Evolutionary conservation across 2,329 filamentous ascomycete species (phyloP).

Genomic region (Microcyclospora tardicrescens): DNA sequence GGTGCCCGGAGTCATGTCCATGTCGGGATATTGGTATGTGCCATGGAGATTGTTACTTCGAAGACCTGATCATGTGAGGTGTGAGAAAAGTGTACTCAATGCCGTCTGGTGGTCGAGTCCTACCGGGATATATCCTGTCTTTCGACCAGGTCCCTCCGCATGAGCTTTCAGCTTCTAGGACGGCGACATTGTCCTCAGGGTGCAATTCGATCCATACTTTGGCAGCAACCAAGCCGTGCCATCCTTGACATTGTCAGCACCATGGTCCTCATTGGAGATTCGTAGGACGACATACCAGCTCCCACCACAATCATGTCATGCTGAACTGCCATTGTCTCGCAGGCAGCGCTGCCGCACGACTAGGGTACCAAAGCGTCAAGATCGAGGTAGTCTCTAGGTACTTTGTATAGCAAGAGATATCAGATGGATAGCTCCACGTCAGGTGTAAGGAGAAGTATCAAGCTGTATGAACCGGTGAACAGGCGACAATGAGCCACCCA

Average conservation of each 20-base stretch:
- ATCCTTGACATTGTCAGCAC: slow-evolving; percentile 17
- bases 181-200: slow-evolving; percentile 26
- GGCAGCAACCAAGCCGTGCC: slow-evolving; percentile 35
- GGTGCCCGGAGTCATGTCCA: slow-evolving; percentile 45
- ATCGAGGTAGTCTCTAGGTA: no score
- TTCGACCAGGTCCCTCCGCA: slow-evolving; percentile 60
- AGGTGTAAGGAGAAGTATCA: no score
- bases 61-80: slow-evolving; percentile 28
- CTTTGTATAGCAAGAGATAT: no score
- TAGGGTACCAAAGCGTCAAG: no score
- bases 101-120: no score
- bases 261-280: background rate
- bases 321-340: no score
- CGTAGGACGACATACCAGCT: slow-evolving; percentile 33
- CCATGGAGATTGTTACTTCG: slow-evolving; percentile 64
- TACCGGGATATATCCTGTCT: slow-evolving; percentile 49
- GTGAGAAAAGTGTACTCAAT: no score
- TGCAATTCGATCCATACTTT: slow-evolving; percentile 36
- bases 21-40: slow-evolving; percentile 61
- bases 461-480: no score
- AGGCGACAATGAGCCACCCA: no score
- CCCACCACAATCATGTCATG: slow-evolving; percentile 27
- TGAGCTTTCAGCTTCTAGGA: slow-evolving; percentile 29
- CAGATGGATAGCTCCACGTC: no score
- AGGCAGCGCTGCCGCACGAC: no score